Percentiles rank a stretch among this genome's conserved stretches.
Conservation (phyloP, 108 stramenopile species). For the Nitzschia putrida region DNA sequence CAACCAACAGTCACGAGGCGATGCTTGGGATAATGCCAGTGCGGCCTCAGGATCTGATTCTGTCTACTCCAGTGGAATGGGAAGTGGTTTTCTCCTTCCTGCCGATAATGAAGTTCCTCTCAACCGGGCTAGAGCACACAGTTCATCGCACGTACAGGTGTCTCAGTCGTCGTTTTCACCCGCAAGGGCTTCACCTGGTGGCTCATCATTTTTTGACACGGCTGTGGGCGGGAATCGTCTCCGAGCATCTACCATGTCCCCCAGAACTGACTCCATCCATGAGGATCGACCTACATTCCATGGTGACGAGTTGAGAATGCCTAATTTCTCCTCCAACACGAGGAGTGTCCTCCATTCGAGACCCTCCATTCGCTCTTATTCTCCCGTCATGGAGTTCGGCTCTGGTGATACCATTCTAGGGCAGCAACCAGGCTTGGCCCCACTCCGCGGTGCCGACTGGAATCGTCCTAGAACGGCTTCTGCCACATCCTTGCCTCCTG, state of each 20-base stretch:
- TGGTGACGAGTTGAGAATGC: conserved; percentile 28
- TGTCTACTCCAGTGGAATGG: conserved; percentile 18
- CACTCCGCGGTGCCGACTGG: conserved; percentile 18
- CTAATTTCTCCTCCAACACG: conserved; percentile 17
- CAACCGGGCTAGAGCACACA: conserved; percentile 6
- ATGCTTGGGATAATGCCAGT: conserved; percentile 61
- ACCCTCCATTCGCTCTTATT: conserved; percentile 4
- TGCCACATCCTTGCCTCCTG: conserved; percentile 30
- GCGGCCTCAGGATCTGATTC: conserved; percentile 53
- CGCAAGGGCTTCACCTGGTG: conserved; percentile 26
- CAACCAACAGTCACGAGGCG: conserved; percentile 27
- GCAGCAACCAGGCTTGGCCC: conserved; percentile 38
- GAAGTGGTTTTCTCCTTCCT: conserved; percentile 12
- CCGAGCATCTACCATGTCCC: conserved; percentile 64
- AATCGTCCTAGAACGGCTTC: conserved; percentile 45
- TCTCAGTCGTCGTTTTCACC: not conserved
- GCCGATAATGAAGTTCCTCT: conserved; percentile 22
- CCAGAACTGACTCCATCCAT: conserved; percentile 37
- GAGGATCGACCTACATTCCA: conserved; percentile 30
- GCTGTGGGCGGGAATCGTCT: conserved; percentile 51
- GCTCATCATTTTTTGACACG: conserved; percentile 19
- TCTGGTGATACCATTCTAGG: conserved; percentile 16
- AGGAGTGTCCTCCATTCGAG: conserved; percentile 5
- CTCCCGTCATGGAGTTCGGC: conserved; percentile 26
- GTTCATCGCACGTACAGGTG: not conserved